phyloP scores from a whole-genome alignment of 2,329 filamentous ascomycete genomes.

The Diaporthe vexans region DNA sequence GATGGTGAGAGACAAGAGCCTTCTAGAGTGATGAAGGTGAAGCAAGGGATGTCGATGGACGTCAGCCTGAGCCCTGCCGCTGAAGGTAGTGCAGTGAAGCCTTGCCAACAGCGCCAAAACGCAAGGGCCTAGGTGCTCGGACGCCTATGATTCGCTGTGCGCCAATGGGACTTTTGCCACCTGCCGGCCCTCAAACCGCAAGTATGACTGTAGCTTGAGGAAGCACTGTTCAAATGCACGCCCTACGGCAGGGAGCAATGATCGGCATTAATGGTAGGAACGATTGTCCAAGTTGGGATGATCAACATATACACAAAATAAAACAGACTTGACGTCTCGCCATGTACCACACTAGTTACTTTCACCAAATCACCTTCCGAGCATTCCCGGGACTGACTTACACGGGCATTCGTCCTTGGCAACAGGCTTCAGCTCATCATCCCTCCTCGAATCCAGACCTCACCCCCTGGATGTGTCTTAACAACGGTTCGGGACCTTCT shows the following conservation, averaged over 20 bases:
- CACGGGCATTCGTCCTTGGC: too few relatives aligned
- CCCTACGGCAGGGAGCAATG: neutral
- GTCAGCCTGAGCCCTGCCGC: neutral
- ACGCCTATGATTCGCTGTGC: conserved; percentile 18
- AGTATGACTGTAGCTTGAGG: neutral
- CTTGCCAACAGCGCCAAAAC: neutral
- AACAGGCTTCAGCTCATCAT: too few relatives aligned
- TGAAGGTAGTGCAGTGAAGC: conserved; percentile 15
- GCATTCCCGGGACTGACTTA: too few relatives aligned
- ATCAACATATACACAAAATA: neutral
- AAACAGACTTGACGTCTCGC: neutral
- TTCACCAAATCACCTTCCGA: too few relatives aligned
- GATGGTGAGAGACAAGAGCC: neutral
- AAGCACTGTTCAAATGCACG: neutral
- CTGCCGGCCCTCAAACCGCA: neutral
- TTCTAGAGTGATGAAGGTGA: neutral
- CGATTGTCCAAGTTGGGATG: neutral
- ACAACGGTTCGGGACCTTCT: too few relatives aligned
- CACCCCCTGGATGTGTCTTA: too few relatives aligned
- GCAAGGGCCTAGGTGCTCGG: conserved; percentile 12
- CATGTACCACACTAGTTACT: neutral
- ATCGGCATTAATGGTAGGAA: neutral
- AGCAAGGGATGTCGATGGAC: neutral
- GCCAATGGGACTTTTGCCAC: conserved; percentile 15
- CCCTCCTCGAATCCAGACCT: too few relatives aligned